These are phyloP conservation scores for Colletotrichum musicola DNA, from an alignment of 2,329 filamentous ascomycete genomes.

Conservation along the genomic window DNA sequence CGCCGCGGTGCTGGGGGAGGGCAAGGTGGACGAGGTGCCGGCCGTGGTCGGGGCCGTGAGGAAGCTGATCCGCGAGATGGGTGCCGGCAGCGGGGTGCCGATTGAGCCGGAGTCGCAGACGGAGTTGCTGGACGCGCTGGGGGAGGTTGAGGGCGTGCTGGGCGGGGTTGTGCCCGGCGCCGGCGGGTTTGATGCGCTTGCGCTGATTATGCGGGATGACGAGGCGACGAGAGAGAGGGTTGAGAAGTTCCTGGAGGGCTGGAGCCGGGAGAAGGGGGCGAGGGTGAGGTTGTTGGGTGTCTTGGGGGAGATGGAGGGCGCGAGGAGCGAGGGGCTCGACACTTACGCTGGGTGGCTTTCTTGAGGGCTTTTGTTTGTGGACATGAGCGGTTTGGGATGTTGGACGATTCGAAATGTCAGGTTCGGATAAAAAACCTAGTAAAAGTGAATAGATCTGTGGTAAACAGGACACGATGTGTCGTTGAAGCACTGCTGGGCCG, in stretches of 20 bases:
- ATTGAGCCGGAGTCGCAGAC: slow-evolving; percentile 93
- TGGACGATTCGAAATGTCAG: too few relatives aligned
- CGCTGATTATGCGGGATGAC: slow-evolving; percentile 82
- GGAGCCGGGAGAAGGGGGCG: slow-evolving; percentile 70
- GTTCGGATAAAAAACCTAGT: too few relatives aligned
- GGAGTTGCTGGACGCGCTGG: slow-evolving; percentile 81
- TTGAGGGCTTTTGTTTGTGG: slow-evolving; percentile 5
- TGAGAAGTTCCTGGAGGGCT: slow-evolving; percentile 72
- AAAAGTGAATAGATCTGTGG: too few relatives aligned
- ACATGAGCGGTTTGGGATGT: too few relatives aligned
- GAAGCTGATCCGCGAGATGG: slow-evolving; percentile 81
- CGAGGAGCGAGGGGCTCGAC: slow-evolving; percentile 58
- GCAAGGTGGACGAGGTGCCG: slow-evolving; percentile 56
- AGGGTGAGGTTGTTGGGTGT: slow-evolving; percentile 78
- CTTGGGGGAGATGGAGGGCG: slow-evolving; percentile 79
- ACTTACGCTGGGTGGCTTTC: slow-evolving; percentile 60
- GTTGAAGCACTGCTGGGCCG: too few relatives aligned
- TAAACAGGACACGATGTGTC: too few relatives aligned
- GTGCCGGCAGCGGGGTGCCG: slow-evolving; percentile 78
- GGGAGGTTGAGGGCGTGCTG: slow-evolving; percentile 80
- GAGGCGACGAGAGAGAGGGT: slow-evolving; percentile 72
- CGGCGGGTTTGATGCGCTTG: slow-evolving; percentile 75
- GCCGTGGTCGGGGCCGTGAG: slow-evolving; percentile 64
- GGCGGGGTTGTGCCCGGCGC: slow-evolving; percentile 95
- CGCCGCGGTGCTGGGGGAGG: slow-evolving; percentile 71